Evolutionary conservation across 352 stramenopile genomes (phyloP).

Genomic region (Pythium monospermum): DNA sequence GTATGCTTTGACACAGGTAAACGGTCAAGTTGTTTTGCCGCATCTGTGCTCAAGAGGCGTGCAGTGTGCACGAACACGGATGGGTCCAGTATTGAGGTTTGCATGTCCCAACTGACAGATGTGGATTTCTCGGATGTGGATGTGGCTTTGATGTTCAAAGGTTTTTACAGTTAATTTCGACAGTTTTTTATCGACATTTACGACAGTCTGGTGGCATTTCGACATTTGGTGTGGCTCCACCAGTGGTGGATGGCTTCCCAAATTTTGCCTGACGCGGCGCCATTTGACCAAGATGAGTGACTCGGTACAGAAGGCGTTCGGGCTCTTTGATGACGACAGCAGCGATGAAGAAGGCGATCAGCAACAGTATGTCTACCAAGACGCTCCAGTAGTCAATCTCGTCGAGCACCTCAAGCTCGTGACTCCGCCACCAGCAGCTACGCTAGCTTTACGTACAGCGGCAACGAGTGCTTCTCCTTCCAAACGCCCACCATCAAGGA

Average conservation of each 20-base stretch:
- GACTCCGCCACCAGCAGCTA: not conserved
- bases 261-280: not conserved
- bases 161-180: too few relatives aligned
- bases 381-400: constrained; percentile 15
- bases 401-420: constrained; percentile 18
- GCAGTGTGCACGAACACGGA: not conserved
- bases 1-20: not conserved
- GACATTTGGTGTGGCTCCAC: not conserved
- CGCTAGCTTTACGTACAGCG: not conserved
- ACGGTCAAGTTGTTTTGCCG: constrained; percentile 5
- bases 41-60: constrained; percentile 2
- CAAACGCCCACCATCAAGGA: too few relatives aligned
- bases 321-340: constrained; percentile 80
- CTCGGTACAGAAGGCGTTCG: constrained; percentile 65
- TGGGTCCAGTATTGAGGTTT: too few relatives aligned
- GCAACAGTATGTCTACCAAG: constrained; percentile 1
- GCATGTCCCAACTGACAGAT: too few relatives aligned
- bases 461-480: constrained; percentile 3
- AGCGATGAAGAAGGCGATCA: constrained; percentile 57
- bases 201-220: constrained; percentile 6
- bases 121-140: too few relatives aligned
- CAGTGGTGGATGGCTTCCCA: constrained; percentile 11
- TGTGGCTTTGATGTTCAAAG: too few relatives aligned
- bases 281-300: constrained; percentile 25
- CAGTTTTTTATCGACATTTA: constrained; percentile 11